Evolutionary conservation across 2,329 filamentous ascomycete genomes (phyloP).

Genomic region (Huntiella moniliformis): DNA sequence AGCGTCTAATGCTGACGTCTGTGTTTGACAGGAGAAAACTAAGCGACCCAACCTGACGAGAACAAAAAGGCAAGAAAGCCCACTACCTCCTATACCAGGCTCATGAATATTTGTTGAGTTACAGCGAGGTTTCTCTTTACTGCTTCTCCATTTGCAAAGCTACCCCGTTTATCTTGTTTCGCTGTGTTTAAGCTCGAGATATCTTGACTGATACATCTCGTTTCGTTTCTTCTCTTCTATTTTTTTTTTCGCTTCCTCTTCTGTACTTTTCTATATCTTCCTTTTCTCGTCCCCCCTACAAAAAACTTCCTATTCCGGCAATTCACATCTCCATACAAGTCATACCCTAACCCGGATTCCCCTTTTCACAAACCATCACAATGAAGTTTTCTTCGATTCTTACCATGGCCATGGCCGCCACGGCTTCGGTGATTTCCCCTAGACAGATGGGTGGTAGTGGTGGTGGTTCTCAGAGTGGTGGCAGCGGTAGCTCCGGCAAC

Average conservation of each 20-base stretch:
- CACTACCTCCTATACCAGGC: too few species aligned
- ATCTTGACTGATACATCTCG: not conserved
- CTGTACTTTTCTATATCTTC: constrained; percentile 2
- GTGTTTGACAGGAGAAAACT: not conserved
- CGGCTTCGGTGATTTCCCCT: not conserved
- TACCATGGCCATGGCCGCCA: not conserved
- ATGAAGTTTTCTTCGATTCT: constrained; percentile 6
- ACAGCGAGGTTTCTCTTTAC: too few species aligned
- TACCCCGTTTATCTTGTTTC: not conserved
- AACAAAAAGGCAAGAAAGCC: not conserved
- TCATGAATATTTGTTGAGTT: too few species aligned
- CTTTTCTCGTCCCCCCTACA: not conserved
- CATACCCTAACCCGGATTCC: too few species aligned
- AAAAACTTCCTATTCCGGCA: not conserved
- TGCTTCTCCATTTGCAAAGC: too few species aligned
- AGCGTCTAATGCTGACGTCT: not conserved
- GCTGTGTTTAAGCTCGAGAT: not conserved
- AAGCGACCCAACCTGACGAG: not conserved
- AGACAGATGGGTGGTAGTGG: not conserved
- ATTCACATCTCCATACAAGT: not conserved
- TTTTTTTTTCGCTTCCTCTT: not conserved
- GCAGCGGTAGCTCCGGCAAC: not conserved
- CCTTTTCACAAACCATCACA: not conserved
- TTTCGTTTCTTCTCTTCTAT: not conserved
- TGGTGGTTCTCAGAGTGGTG: not conserved